Percentiles rank a stretch among this genome's conserved stretches.
phyloP scores from a whole-genome alignment of 2,329 filamentous ascomycete genomes.

The Pseudocercospora cruenta region DNA sequence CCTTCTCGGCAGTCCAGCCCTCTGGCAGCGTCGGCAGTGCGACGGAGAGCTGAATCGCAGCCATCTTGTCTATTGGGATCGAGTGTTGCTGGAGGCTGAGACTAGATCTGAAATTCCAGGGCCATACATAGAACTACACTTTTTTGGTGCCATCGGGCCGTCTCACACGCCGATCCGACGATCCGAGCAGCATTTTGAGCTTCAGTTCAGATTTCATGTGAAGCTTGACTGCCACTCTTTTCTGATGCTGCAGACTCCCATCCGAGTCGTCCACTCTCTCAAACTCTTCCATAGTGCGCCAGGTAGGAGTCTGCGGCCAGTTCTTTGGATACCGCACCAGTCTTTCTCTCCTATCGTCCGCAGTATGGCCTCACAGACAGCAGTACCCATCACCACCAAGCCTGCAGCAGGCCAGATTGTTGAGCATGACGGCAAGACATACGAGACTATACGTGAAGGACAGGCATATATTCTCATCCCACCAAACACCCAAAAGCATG shows the following conservation, averaged over 20 bases:
- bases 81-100: not conserved
- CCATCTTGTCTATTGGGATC: constrained; percentile 56
- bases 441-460: constrained; percentile 66
- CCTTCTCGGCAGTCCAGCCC: constrained; percentile 85
- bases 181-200: not conserved
- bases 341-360: constrained; percentile 4
- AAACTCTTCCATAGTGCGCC: constrained; percentile 1
- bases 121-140: too few species aligned
- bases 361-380: constrained; percentile 6
- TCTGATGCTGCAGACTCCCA: constrained; percentile 20
- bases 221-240: not conserved
- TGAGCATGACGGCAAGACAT: constrained; percentile 38
- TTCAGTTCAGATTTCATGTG: not conserved
- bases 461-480: constrained; percentile 70
- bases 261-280: constrained; percentile 16
- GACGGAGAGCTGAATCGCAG: constrained; percentile 63
- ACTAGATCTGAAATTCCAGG: not conserved
- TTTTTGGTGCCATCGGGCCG: not conserved
- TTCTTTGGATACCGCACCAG: constrained; percentile 9
- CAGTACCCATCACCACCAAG: constrained; percentile 27
- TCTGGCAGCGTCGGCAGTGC: constrained; percentile 75
- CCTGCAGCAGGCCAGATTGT: constrained; percentile 38
- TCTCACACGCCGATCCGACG: not conserved
- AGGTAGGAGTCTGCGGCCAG: constrained; percentile 22
- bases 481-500: constrained; percentile 52